Percentiles rank a stretch among this genome's conserved stretches.
Evolutionary conservation across 2,329 filamentous ascomycete species (phyloP).

Genomic region (Colletotrichum sp.): DNA sequence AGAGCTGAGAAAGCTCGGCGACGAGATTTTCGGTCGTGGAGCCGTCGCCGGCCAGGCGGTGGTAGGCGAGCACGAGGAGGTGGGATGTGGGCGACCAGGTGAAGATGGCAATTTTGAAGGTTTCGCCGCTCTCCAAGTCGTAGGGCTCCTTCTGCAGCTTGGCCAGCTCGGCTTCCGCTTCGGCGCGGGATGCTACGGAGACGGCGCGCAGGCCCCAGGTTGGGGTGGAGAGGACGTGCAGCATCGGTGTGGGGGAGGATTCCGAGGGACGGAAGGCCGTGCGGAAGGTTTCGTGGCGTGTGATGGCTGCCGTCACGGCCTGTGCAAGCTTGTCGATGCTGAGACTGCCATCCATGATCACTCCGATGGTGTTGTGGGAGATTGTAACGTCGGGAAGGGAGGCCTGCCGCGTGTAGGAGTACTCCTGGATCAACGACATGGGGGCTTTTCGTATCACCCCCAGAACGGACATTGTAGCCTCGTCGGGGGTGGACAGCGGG

Average conservation of each 20-base stretch:
- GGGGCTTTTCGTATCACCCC: background rate
- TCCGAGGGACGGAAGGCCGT: conserved; percentile 27
- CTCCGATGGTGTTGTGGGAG: conserved; percentile 39
- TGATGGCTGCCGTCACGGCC: conserved; percentile 34
- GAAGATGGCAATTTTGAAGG: background rate
- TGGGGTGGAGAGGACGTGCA: background rate
- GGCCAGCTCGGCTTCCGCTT: background rate
- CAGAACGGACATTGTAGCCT: background rate
- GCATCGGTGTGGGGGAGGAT: background rate
- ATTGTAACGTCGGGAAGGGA: conserved; percentile 43
- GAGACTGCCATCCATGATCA: conserved; percentile 31
- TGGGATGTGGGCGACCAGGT: background rate
- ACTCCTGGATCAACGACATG: background rate
- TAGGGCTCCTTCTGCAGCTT: background rate
- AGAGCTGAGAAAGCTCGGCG: background rate
- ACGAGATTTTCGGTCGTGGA: background rate
- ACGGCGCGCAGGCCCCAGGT: background rate
- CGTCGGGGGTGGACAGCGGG: background rate
- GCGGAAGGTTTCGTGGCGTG: conserved; percentile 37
- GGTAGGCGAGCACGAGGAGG: background rate
- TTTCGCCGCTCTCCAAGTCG: background rate
- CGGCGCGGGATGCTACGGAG: background rate
- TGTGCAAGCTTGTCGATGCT: conserved; percentile 33
- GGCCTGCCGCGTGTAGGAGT: conserved; percentile 28
- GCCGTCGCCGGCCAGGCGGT: background rate